Percentiles rank a stretch among this genome's conserved stretches.
Conservation (phyloP, 768 basidiomycete species). For the Calocybe cyanea region DNA sequence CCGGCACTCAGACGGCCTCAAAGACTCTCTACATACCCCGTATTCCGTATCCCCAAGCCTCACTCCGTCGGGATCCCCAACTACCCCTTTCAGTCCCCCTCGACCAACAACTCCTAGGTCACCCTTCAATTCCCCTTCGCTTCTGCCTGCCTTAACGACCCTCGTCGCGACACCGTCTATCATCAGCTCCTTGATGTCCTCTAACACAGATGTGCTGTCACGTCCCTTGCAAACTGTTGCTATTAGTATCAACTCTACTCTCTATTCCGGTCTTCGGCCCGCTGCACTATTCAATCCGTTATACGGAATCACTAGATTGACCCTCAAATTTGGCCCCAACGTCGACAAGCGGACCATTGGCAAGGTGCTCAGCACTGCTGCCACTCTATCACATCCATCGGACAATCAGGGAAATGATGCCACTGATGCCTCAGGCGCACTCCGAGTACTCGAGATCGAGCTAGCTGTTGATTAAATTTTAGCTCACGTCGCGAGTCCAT, state of each 20-base stretch:
- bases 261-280: conserved; percentile 44
- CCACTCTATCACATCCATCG: conserved; percentile 19
- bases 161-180: conserved; percentile 36
- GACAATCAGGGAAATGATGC: conserved; percentile 20
- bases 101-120: conserved; percentile 12
- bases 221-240: conserved; percentile 31
- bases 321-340: conserved; percentile 31
- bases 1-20: background rate
- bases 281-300: conserved; percentile 33
- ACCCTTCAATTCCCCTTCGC: conserved; percentile 27
- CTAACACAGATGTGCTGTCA: background rate
- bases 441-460: conserved; percentile 27
- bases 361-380: conserved; percentile 41
- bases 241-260: conserved; percentile 39
- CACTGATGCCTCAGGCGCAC: conserved; percentile 14
- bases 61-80: conserved; percentile 12
- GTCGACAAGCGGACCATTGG: conserved; percentile 44
- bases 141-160: conserved; percentile 36
- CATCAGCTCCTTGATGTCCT: conserved; percentile 22
- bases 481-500: too few species aligned
- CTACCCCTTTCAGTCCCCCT: conserved; percentile 7
- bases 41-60: conserved; percentile 4
- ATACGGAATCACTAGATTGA: conserved; percentile 28
- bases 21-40: conserved; percentile 6
- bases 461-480: conserved; percentile 21